These are phyloP conservation scores for Coprinopsis marcescibilis DNA, from an alignment of 768 basidiomycete species.

Conservation along the genomic window DNA sequence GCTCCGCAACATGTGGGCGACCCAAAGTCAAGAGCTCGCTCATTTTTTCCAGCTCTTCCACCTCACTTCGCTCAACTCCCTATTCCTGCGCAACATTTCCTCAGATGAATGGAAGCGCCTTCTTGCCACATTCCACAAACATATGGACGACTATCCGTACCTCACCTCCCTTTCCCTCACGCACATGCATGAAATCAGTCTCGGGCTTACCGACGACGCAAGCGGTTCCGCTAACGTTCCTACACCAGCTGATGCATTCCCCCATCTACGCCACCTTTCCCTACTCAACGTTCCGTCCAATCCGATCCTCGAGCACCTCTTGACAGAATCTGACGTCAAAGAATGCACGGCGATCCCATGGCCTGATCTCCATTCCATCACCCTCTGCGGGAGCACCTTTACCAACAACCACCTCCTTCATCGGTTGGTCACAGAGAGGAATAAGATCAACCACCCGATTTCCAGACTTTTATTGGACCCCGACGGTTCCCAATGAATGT, in stretches of 20 bases:
- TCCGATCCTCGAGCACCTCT: constrained; percentile 19
- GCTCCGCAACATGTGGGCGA: constrained; percentile 1
- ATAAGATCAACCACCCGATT: constrained; percentile 15
- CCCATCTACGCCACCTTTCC: constrained; percentile 19
- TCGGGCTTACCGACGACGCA: background rate
- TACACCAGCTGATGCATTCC: constrained; percentile 19
- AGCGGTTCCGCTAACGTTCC: background rate
- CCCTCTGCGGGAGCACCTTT: constrained; percentile 18
- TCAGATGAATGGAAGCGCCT: constrained; percentile 7
- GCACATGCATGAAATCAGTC: background rate
- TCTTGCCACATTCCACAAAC: constrained; percentile 6
- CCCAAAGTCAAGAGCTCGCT: constrained; percentile 14
- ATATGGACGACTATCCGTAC: constrained; percentile 8
- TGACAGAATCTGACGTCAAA: background rate
- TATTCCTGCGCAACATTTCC: constrained; percentile 8
- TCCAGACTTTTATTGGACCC: constrained; percentile 19
- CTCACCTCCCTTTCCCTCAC: constrained; percentile 10
- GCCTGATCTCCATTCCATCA: constrained; percentile 19
- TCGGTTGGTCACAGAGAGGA: constrained; percentile 17
- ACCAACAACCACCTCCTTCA: constrained; percentile 24
- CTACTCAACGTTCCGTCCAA: constrained; percentile 20
- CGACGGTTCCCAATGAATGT: constrained; percentile 15
- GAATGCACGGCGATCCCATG: constrained; percentile 12
- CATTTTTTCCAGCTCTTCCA: constrained; percentile 20
- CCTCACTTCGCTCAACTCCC: constrained; percentile 13